Evolutionary conservation across 352 stramenopile species (phyloP).

Genomic region (Phytophthora pistaciae): DNA sequence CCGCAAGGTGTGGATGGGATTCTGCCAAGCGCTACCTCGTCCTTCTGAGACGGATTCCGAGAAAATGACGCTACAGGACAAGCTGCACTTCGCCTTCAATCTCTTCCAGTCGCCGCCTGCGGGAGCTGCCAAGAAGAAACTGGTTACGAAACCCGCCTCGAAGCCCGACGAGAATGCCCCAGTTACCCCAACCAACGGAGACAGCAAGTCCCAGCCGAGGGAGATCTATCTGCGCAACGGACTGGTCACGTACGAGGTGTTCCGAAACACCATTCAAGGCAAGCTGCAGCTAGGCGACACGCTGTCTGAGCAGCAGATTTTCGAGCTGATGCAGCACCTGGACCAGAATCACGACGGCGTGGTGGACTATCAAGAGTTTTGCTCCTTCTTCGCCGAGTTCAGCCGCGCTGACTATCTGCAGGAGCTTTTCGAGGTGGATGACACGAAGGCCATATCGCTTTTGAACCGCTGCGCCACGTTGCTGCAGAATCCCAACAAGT

Average conservation of each 20-base stretch:
- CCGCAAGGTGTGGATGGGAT: conserved; percentile 76
- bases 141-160: conserved; percentile 6
- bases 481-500: conserved; percentile 53
- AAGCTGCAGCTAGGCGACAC: conserved; percentile 62
- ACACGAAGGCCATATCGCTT: conserved; percentile 76
- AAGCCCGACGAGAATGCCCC: conserved; percentile 11
- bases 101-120: conserved; percentile 53
- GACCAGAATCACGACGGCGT: conserved; percentile 92
- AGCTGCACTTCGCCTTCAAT: conserved; percentile 77
- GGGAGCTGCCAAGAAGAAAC: conserved; percentile 30
- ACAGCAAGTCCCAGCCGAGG: conserved; percentile 19
- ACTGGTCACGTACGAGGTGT: conserved; percentile 82
- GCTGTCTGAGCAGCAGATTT: conserved; percentile 92
- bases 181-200: conserved; percentile 13
- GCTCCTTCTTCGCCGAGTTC: conserved; percentile 86
- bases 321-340: conserved; percentile 94
- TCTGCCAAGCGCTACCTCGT: conserved; percentile 63
- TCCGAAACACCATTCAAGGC: conserved; percentile 74
- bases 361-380: conserved; percentile 93
- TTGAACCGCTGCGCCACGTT: conserved; percentile 72
- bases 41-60: conserved; percentile 45
- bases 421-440: conserved; percentile 80
- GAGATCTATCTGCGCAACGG: conserved; percentile 61
- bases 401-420: conserved; percentile 76
- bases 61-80: conserved; percentile 67